These are phyloP conservation scores for Vanrija sp. DNA, from an alignment of 1,284 basidiomycete species.

Conservation along the genomic window DNA sequence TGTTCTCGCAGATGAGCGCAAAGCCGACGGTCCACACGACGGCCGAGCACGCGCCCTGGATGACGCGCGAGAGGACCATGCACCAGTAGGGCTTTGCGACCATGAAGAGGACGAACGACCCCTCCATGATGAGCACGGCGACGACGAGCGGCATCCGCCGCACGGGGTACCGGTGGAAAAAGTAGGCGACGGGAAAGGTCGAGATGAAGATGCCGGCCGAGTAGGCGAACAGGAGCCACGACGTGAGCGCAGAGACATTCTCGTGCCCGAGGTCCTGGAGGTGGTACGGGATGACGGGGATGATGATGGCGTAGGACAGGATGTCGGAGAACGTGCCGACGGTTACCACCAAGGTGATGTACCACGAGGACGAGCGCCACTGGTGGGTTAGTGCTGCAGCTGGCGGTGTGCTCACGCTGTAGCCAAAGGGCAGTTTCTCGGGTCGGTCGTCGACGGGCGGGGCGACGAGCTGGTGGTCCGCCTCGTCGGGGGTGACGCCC, in stretches of 20 bases:
- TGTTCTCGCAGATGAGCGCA: conserved; percentile 58
- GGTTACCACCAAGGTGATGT: conserved; percentile 35
- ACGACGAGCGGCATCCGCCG: conserved; percentile 60
- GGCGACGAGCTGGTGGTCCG: too few species aligned
- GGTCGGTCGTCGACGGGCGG: too few species aligned
- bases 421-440: too few species aligned
- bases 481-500: too few species aligned
- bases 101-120: conserved; percentile 67
- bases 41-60: conserved; percentile 69
- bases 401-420: too few species aligned
- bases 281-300: conserved; percentile 66
- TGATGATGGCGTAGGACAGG: conserved; percentile 39
- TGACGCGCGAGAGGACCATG: conserved; percentile 65
- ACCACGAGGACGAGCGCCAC: conserved; percentile 36
- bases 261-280: conserved; percentile 29
- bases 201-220: conserved; percentile 48
- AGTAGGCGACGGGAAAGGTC: conserved; percentile 64
- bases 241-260: conserved; percentile 35
- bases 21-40: conserved; percentile 62
- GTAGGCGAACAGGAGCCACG: conserved; percentile 43
- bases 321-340: conserved; percentile 34
- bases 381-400: not conserved
- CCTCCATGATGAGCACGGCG: conserved; percentile 42
- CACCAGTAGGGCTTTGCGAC: conserved; percentile 64
- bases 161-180: conserved; percentile 58